Conservation (phyloP, 2,329 filamentous ascomycete species). For the Aspergillus tubingensis region DNA sequence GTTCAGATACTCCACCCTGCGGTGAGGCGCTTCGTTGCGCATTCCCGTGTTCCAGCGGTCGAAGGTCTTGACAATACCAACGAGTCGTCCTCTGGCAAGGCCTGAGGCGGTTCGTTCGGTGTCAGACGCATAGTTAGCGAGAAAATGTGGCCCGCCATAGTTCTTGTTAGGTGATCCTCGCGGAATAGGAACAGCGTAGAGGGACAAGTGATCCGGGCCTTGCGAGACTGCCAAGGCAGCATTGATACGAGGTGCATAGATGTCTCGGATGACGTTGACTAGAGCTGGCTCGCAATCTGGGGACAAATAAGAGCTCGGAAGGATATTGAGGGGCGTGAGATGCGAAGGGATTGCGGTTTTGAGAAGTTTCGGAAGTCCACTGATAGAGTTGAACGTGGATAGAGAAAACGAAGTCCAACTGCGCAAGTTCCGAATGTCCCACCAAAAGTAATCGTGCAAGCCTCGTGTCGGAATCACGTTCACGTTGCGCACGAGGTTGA, state of each 20-base stretch:
- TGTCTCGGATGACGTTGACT: slow-evolving; percentile 71
- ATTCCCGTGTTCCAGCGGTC: slow-evolving; percentile 95
- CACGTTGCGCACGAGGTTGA: slow-evolving; percentile 77
- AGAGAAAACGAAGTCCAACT: slow-evolving; percentile 80
- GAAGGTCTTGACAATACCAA: slow-evolving; percentile 87
- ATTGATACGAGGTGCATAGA: slow-evolving; percentile 86
- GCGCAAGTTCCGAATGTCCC: slow-evolving; percentile 86
- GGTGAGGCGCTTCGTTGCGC: slow-evolving; percentile 80
- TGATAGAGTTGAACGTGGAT: slow-evolving; percentile 69
- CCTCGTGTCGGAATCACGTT: slow-evolving; percentile 67
- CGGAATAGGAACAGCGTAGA: slow-evolving; percentile 45
- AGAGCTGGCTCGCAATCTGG: slow-evolving; percentile 79
- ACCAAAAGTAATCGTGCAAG: slow-evolving; percentile 85
- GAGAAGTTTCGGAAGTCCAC: slow-evolving; percentile 71
- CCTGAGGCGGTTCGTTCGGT: slow-evolving; percentile 51
- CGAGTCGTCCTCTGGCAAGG: slow-evolving; percentile 62
- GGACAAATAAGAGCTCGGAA: slow-evolving; percentile 56
- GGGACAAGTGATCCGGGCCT: slow-evolving; percentile 59
- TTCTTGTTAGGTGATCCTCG: slow-evolving; percentile 40
- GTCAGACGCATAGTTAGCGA: slow-evolving; percentile 57
- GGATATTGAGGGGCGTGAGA: slow-evolving; percentile 37
- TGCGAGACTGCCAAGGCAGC: slow-evolving; percentile 76
- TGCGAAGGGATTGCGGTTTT: slow-evolving; percentile 62
- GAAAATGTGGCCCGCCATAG: slow-evolving; percentile 53
- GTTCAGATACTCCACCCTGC: slow-evolving; percentile 85